Evolutionary conservation across 2,329 filamentous ascomycete genomes (phyloP).

Genomic region (Harringtonia aguacate): DNA sequence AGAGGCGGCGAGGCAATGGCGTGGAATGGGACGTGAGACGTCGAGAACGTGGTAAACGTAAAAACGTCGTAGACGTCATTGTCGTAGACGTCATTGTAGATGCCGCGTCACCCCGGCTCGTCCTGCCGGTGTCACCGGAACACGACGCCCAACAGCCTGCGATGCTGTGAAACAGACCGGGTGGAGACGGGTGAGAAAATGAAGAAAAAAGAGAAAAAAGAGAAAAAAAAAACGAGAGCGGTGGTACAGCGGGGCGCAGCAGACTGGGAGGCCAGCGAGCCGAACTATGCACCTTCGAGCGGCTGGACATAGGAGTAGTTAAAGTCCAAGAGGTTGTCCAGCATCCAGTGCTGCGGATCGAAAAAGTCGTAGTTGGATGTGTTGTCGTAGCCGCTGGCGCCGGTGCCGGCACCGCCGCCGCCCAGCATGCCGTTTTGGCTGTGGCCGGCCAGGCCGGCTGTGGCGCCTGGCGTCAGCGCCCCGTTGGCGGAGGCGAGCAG

Average conservation of each 20-base stretch:
- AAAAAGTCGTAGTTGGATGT: conserved; percentile 64
- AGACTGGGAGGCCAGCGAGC: background rate
- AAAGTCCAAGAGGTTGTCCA: conserved; percentile 76
- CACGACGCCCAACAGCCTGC: too few relatives aligned
- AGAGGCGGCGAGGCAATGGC: too few relatives aligned
- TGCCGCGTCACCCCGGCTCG: too few relatives aligned
- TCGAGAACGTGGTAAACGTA: too few relatives aligned
- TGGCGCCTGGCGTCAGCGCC: conserved; percentile 39
- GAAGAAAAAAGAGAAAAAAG: background rate
- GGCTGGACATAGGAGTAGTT: conserved; percentile 51
- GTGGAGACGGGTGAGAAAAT: too few relatives aligned
- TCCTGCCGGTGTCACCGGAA: too few relatives aligned
- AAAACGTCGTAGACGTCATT: too few relatives aligned
- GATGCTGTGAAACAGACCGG: too few relatives aligned
- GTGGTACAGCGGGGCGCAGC: too few relatives aligned
- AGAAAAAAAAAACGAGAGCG: background rate
- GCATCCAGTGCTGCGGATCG: conserved; percentile 86
- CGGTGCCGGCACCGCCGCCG: too few relatives aligned
- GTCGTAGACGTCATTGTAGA: too few relatives aligned
- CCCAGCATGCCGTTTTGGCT: conserved; percentile 34
- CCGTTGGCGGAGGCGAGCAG: conserved; percentile 38
- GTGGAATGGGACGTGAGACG: too few relatives aligned
- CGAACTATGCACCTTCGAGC: conserved; percentile 38
- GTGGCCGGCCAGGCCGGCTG: conserved; percentile 31
- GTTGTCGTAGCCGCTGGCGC: conserved; percentile 48